Evolutionary conservation across 192 early-diverging fungal genomes (phyloP).

Genomic region (Podila epicladia): DNA sequence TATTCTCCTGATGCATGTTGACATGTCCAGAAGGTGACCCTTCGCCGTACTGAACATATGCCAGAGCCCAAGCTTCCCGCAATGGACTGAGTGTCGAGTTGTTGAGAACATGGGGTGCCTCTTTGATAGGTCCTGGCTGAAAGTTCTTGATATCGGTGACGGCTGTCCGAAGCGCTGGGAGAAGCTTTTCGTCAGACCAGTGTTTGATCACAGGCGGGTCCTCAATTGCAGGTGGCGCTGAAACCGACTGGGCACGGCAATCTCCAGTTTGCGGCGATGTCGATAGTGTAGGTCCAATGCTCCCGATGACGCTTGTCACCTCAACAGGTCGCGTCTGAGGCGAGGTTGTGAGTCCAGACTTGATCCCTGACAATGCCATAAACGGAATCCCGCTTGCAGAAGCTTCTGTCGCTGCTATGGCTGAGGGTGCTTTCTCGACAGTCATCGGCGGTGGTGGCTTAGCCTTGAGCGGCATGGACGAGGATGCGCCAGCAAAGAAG

Average conservation of each 20-base stretch:
- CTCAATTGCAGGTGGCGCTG: slow-evolving; percentile 1
- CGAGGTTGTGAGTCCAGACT: slow-evolving; percentile 23
- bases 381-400: slow-evolving; percentile 9
- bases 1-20: neutral
- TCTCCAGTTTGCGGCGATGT: neutral
- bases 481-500: slow-evolving; percentile 31
- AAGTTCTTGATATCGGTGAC: slow-evolving; percentile 27
- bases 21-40: neutral
- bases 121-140: slow-evolving; percentile 39
- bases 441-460: slow-evolving; percentile 27
- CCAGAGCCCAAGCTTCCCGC: slow-evolving; percentile 43
- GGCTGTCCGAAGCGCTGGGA: slow-evolving; percentile 35
- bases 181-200: slow-evolving; percentile 20
- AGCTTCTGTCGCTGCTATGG: slow-evolving; percentile 7
- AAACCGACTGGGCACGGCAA: neutral
- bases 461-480: slow-evolving; percentile 29
- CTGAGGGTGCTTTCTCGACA: slow-evolving; percentile 26
- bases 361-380: slow-evolving; percentile 34
- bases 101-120: slow-evolving; percentile 20
- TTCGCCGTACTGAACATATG: slow-evolving; percentile 32
- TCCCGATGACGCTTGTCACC: slow-evolving; percentile 24
- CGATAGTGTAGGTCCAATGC: slow-evolving; percentile 6
- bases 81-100: slow-evolving; percentile 15
- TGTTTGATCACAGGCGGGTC: slow-evolving; percentile 2
- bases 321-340: slow-evolving; percentile 28